Percentiles rank a stretch among this genome's conserved stretches.
Evolutionary conservation across 345 rosid species (phyloP).

Genomic region (Cardiospermum halicacabum): DNA sequence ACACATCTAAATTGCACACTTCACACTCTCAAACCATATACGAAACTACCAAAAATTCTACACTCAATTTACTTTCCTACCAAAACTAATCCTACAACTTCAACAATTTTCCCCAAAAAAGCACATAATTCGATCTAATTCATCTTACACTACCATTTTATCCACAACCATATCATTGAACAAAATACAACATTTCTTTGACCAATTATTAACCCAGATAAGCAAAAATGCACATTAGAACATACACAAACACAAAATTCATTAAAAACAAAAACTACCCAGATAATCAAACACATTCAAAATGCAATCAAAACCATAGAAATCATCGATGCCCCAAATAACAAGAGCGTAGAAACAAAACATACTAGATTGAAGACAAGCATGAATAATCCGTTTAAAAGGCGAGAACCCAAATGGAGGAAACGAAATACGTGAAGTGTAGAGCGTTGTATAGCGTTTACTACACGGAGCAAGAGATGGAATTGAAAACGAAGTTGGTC

Average conservation of each 20-base stretch:
- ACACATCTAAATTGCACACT: neutral
- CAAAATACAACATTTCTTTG: neutral
- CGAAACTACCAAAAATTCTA: neutral
- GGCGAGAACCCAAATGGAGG: conserved; percentile 35
- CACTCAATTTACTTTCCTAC: neutral
- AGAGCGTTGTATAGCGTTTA: conserved; percentile 29
- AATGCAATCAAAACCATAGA: neutral
- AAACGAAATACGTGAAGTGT: conserved; percentile 21
- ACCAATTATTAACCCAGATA: too few relatives aligned
- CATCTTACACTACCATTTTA: neutral
- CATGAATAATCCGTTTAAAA: conserved; percentile 41
- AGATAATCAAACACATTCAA: conserved; percentile 2
- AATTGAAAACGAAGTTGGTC: conserved; percentile 27
- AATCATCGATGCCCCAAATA: neutral
- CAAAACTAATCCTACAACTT: conserved; percentile 1
- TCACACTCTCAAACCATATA: conserved; percentile 2
- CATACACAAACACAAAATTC: neutral
- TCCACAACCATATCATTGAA: neutral
- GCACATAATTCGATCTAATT: neutral
- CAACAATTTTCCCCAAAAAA: neutral
- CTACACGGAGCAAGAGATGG: conserved; percentile 33
- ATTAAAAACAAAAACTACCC: conserved; percentile 1
- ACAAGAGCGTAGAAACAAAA: conserved; percentile 2
- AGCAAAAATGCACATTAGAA: neutral
- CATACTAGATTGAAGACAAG: conserved; percentile 53